Evolutionary conservation across 352 stramenopile genomes (phyloP), one percentile per base, ranked within the genome.

Genomic region (Salisapilia sapeloensis): DNA sequence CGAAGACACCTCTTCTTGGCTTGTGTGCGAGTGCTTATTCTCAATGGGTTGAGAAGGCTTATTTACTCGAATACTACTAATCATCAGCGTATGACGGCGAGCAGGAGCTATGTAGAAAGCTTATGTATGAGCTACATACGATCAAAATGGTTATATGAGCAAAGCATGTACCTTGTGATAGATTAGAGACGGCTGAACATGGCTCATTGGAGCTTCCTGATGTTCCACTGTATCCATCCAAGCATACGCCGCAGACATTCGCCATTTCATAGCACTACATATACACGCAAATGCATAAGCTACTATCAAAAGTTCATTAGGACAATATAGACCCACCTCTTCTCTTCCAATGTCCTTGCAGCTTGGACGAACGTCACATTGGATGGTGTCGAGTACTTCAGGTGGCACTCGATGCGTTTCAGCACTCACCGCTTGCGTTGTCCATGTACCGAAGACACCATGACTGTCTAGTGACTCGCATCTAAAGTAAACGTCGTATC

Each of bases 401-500:
- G 69, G 51, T 0, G 69, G 69, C 10, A 81, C 40, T 5, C 69
- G 64, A 18, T 85, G 69, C 0, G 69, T 85, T 4, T 49, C 47
- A 14, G 62, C 61, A 4, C 51, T 61, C 22, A 72, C 40, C 1
- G 62, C 47, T 16, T 66, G 42, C 6, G 32, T 33, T 18, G 58
- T 54, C 69, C 69, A 85, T 4, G 60, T 37, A 18, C 72, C 57
- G 24, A 79, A 56, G 10, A 89, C 74, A 2, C 74, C 74, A 16
- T 48, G 57, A 29, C 70, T 86, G 19, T 61, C 44, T n/a, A 86
- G 53, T 1, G 70, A 84, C 53, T 89, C 74, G 1, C 63, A 42
- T 5, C 67, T 53, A 18, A 89, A 52, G 55, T 75, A 89, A 22
- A 89, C 38, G 20, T 82, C 64, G 32, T 86, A 83, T 6, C 50